Evolutionary conservation across 2,329 filamentous ascomycete species (phyloP).

Genomic region (Neonectria faginata): DNA sequence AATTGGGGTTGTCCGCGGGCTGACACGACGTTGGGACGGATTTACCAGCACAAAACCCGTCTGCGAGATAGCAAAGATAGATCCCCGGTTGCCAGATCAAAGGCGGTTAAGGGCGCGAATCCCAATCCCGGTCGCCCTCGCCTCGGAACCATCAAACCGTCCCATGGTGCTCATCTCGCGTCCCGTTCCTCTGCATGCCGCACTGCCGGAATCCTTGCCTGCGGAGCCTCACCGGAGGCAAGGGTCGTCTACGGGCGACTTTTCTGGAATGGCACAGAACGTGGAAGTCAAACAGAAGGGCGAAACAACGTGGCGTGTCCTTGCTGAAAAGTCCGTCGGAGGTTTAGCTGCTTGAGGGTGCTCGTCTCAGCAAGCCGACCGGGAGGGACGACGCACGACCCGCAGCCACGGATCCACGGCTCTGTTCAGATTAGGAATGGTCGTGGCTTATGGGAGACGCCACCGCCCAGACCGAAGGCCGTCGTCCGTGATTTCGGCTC

Average conservation of each 20-base stretch:
- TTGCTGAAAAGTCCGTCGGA: constrained; percentile 34
- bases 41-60: constrained; percentile 9
- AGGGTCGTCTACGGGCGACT: constrained; percentile 10
- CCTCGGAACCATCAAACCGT: constrained; percentile 12
- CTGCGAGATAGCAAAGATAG: constrained; percentile 19
- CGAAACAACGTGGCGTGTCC: background rate
- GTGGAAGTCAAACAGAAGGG: constrained; percentile 11
- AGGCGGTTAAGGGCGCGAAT: constrained; percentile 19
- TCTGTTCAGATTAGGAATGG: background rate
- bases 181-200: constrained; percentile 21
- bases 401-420: background rate
- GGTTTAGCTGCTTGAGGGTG: constrained; percentile 18
- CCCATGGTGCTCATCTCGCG: constrained; percentile 31
- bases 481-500: constrained; percentile 25
- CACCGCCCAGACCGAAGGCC: background rate
- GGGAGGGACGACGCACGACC: constrained; percentile 6
- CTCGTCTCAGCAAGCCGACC: constrained; percentile 15
- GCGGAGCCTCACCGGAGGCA: constrained; percentile 6
- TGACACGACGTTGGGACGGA: constrained; percentile 17
- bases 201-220: constrained; percentile 7
- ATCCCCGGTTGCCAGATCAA: constrained; percentile 32
- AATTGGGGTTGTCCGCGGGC: constrained; percentile 1
- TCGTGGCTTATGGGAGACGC: constrained; percentile 5
- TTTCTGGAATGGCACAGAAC: constrained; percentile 3
- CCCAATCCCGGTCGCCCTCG: constrained; percentile 27